These are phyloP conservation scores for Lachnellula subtilissima DNA, from an alignment of 2,329 filamentous ascomycete genomes.

Conservation along the genomic window DNA sequence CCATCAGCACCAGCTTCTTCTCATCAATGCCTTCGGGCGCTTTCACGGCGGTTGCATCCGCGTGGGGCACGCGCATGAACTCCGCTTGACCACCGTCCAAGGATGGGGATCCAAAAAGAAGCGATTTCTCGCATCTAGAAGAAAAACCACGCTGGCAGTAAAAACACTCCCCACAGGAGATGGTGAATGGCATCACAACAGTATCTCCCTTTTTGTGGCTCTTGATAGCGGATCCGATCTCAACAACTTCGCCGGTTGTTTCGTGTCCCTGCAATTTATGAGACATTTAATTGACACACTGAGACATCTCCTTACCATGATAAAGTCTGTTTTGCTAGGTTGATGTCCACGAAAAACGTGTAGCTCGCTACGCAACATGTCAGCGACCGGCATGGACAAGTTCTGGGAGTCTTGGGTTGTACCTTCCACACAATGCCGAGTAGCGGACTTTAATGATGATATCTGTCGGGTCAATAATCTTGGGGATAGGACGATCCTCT, in stretches of 20 bases:
- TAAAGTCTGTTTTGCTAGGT: constrained; percentile 56
- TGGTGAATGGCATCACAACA: constrained; percentile 79
- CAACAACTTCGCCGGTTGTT: constrained; percentile 71
- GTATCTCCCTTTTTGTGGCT: constrained; percentile 68
- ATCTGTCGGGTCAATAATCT: constrained; percentile 65
- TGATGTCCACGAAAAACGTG: constrained; percentile 84
- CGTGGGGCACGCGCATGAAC: constrained; percentile 74
- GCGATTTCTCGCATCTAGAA: constrained; percentile 67
- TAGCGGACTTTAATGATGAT: constrained; percentile 79
- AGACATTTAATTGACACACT: neutral
- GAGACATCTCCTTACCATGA: constrained; percentile 37
- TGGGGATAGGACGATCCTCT: constrained; percentile 74
- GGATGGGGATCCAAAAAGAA: constrained; percentile 63
- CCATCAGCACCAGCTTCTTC: constrained; percentile 77
- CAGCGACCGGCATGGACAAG: neutral
- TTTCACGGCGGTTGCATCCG: constrained; percentile 74
- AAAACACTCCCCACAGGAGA: constrained; percentile 72
- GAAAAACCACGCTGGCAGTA: constrained; percentile 77
- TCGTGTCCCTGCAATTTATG: constrained; percentile 63
- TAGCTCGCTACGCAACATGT: constrained; percentile 56
- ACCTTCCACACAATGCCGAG: constrained; percentile 86
- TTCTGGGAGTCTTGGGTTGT: constrained; percentile 31
- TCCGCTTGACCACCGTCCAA: constrained; percentile 80
- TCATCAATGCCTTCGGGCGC: constrained; percentile 69
- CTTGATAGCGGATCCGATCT: constrained; percentile 63